These are phyloP conservation scores for Tetrastigma voinierianum DNA, from an alignment of 164 flowering plant genomes.

Conservation along the genomic window DNA sequence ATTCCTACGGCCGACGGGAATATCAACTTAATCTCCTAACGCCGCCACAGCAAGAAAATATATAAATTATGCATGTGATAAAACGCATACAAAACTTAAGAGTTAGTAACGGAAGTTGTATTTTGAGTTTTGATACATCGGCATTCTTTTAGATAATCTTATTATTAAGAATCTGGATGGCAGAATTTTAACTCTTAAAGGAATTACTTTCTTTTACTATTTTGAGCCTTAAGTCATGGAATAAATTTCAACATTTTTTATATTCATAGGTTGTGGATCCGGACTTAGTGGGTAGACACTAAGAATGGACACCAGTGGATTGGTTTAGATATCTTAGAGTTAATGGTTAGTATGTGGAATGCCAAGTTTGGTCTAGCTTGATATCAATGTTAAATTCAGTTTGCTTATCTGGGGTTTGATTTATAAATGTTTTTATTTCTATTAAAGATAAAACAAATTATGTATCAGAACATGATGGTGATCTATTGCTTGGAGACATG, in stretches of 20 bases:
- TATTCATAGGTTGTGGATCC: constrained; percentile 83
- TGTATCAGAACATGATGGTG: constrained; percentile 88
- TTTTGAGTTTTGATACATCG: too few relatives aligned
- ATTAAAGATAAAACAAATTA: constrained; percentile 73
- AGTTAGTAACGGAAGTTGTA: too few relatives aligned
- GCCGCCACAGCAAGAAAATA: too few relatives aligned
- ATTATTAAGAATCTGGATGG: too few relatives aligned
- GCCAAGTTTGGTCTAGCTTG: neutral
- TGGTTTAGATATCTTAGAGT: constrained; percentile 85
- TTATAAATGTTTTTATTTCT: neutral
- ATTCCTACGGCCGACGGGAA: too few relatives aligned
- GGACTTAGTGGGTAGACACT: constrained; percentile 94
- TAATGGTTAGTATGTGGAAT: constrained; percentile 77
- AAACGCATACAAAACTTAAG: too few relatives aligned
- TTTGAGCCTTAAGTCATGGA: neutral
- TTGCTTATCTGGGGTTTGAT: neutral
- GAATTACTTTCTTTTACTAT: neutral
- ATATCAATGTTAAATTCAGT: neutral
- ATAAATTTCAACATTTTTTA: neutral
- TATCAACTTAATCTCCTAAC: too few relatives aligned
- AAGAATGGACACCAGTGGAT: constrained; percentile 92
- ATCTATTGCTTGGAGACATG: constrained; percentile 88
- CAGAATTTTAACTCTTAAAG: too few relatives aligned
- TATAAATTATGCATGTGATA: too few relatives aligned
- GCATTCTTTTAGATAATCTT: too few relatives aligned